phyloP scores from a whole-genome alignment of 1,139 yeast genomes.

The Magnusiomyces sp. region DNA sequence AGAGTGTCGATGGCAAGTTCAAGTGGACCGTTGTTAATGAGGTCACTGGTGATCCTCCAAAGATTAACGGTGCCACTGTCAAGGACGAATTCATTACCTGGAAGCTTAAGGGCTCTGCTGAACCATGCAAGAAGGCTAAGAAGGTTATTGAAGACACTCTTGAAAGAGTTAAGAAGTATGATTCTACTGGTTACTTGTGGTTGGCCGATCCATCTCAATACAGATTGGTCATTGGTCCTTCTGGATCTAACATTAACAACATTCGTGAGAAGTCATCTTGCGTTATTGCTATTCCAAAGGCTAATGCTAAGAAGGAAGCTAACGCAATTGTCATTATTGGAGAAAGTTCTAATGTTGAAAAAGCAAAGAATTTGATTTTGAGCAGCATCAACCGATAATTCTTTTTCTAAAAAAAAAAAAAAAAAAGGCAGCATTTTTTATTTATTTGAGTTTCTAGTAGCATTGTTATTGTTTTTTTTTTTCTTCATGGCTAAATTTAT shows the following conservation, averaged over 20 bases:
- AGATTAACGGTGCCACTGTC: conserved; percentile 28
- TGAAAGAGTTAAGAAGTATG: conserved; percentile 31
- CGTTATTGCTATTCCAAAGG: conserved; percentile 57
- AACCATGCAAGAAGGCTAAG: conserved; percentile 31
- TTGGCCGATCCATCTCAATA: conserved; percentile 39
- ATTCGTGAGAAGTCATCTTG: conserved; percentile 54
- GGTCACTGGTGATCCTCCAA: conserved; percentile 8
- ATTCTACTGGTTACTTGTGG: conserved; percentile 43
- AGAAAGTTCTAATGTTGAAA: conserved; percentile 38
- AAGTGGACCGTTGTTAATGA: conserved; percentile 27
- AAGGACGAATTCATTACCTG: conserved; percentile 34
- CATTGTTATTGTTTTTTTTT: too few relatives aligned
- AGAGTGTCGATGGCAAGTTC: conserved; percentile 18
- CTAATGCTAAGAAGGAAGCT: conserved; percentile 38
- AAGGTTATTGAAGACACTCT: conserved; percentile 29
- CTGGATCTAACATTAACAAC: conserved; percentile 58
- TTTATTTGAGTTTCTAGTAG: too few relatives aligned
- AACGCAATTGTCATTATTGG: conserved; percentile 29
- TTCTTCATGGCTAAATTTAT: too few relatives aligned
- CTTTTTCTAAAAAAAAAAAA: too few relatives aligned
- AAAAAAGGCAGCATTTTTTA: too few relatives aligned
- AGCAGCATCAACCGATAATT: conserved; percentile 12
- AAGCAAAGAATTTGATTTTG: conserved; percentile 37
- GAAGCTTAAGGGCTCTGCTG: conserved; percentile 32
- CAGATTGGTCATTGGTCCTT: conserved; percentile 66